Evolutionary conservation across 1,284 basidiomycete species (phyloP), one percentile per base, ranked within the genome.

Genomic region (Meripilus lineatus): DNA sequence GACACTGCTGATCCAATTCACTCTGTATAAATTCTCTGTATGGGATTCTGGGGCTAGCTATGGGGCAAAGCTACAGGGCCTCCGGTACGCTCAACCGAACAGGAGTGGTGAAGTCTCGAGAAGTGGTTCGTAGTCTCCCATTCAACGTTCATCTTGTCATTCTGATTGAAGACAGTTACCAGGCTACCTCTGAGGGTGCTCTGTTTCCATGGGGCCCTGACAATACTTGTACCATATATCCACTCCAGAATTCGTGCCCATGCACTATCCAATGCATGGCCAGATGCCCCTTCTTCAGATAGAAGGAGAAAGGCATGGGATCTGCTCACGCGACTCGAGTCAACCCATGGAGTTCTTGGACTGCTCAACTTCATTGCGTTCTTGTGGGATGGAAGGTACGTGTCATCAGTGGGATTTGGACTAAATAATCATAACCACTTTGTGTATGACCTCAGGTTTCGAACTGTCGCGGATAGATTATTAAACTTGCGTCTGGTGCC

Each of bases 21-120:
- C 77, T 2, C 71, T 98, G 6, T 93, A 94, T 68, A 89, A 88
- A 56, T 75, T 90, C 52, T 90, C 90, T 3, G 70, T 95, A 15
- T 92, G 86, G 83, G 78, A 88, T 53, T 72, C 72, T 1, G 82
- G 85, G 5, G 81, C 90, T 14, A 93, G 87, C 39, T 98, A 98
- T 56, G 95, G 95, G 28, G 87, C 93, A 10, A 86, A 82, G 59
- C 72, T 99, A 4, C 94, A 98, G 64, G 93, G 93, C 49, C 72
- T 99, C 39, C 74, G 71, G 46, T 89, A 88, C 59, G 58, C 40
- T 10, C n/a, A 38, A 38, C 18, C 17, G n/a, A 6, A 35, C 3
- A 38, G 33, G n/a, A n/a, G n/a, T n/a, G n/a, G n/a, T n/a, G n/a
- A n/a, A n/a, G n/a, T n/a, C n/a, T n/a, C n/a, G n/a, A n/a, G n/a